Evolutionary conservation across 169 alveolate species (phyloP), one percentile per base, ranked within the genome.

Genomic region (Plasmodium adleri): DNA sequence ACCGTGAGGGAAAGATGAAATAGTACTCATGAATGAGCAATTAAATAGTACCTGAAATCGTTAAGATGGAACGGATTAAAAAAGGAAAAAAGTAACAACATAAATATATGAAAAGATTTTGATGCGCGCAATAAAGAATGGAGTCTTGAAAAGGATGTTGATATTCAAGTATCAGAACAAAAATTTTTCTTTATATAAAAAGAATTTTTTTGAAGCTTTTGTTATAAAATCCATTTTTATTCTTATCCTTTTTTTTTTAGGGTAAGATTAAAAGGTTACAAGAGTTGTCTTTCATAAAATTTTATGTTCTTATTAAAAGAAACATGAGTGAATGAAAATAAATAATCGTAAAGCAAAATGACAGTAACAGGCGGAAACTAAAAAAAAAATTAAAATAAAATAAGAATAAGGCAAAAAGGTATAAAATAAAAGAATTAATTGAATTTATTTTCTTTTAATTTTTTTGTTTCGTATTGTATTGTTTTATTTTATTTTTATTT

Each of bases 1-100:
- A 96, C 98, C 95, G 97, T 95, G 96, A 96, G 95, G 97, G 98
- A 96, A 96, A 95, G 97, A 95, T 95, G 98, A 96, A 95, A 96
- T 60, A 96, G 97, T 88, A 94, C 97, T 93, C 95, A 93, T 96
- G 94, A 94, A 95, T 95, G 97, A 95, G 97, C 92, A 95, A 94
- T 96, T 95, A 95, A 95, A 94, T 92, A 95, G 59, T 32, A 94
- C 95, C 97, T 95, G 97, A 94, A 94, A 95, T 92, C 96, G 97
- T 95, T 93, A 96, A 90, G 95, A 83, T 92, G 97, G 70, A 60
- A 60, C 9, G 45, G 43, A 24, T 60, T 60, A 20, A 24, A 12
- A 96, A 93, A 94, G 94, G 88, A 76, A 93, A 67, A 72, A 62
- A 74, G 58, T 63, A 66, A 72, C n/a, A 15, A 13, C 20, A 52